These are phyloP conservation scores for Kwoniella sp. DNA, from an alignment of 768 basidiomycete species.

Conservation along the genomic window DNA sequence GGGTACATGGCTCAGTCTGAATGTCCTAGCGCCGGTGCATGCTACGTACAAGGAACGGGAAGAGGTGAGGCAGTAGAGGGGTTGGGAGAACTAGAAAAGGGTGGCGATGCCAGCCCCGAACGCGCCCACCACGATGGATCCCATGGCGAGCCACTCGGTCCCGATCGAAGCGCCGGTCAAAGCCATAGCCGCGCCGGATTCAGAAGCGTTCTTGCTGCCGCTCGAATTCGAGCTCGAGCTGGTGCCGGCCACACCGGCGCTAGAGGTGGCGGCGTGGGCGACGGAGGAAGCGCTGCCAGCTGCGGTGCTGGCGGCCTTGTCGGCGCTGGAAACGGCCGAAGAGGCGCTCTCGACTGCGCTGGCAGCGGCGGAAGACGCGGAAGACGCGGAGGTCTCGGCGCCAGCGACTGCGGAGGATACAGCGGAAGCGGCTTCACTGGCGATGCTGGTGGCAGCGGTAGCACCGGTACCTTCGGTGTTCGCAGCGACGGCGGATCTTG, in stretches of 20 bases:
- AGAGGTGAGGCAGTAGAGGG: too few relatives aligned
- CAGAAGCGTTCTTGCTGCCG: background rate
- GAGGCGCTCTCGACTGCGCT: conserved; percentile 2
- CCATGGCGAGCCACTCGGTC: conserved; percentile 6
- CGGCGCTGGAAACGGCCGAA: background rate
- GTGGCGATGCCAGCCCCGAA: conserved; percentile 16
- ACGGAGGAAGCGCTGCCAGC: background rate
- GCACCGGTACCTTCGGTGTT: background rate
- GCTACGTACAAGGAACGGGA: too few relatives aligned
- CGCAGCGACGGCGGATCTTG: background rate
- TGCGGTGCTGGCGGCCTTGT: background rate
- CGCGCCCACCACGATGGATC: conserved; percentile 7
- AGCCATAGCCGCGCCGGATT: background rate
- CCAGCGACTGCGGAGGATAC: conserved; percentile 1
- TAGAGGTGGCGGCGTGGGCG: background rate
- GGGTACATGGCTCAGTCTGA: too few relatives aligned
- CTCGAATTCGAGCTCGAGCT: background rate
- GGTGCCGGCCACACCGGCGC: background rate
- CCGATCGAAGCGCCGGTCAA: background rate
- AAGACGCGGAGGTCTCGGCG: background rate
- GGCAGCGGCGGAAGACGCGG: conserved; percentile 1
- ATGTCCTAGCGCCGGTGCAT: too few relatives aligned
- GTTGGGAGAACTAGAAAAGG: conserved; percentile 4
- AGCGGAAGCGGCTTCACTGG: background rate
- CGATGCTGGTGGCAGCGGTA: background rate